A percentile compares a stretch with the other conserved stretches of the same genome.
These are phyloP conservation scores for Panellus pusillus DNA, from an alignment of 768 basidiomycete species.

Conservation along the genomic window DNA sequence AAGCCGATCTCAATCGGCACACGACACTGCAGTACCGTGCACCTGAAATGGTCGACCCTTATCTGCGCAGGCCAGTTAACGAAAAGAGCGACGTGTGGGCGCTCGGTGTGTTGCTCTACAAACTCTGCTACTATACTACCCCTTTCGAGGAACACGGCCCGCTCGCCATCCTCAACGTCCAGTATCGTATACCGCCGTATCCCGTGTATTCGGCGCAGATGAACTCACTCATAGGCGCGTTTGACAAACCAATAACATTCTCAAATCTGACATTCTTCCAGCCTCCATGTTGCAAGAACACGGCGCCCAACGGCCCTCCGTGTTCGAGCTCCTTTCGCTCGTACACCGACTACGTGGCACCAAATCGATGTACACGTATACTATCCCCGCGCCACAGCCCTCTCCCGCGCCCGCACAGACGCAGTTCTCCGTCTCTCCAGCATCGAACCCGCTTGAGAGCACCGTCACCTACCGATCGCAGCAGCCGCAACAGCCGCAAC, in stretches of 20 bases:
- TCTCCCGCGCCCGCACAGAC: slow-evolving; percentile 37
- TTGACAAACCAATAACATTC: neutral
- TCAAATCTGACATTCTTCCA: slow-evolving; percentile 31
- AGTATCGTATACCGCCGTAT: slow-evolving; percentile 89
- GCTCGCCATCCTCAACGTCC: slow-evolving; percentile 93
- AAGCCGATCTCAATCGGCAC: slow-evolving; percentile 89
- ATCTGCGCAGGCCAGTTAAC: slow-evolving; percentile 79
- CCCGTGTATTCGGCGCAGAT: slow-evolving; percentile 84
- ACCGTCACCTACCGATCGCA: slow-evolving; percentile 29
- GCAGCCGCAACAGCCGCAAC: no score
- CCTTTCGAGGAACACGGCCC: slow-evolving; percentile 99
- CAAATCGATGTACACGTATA: slow-evolving; percentile 75
- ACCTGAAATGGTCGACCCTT: slow-evolving; percentile 98
- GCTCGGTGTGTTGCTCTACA: slow-evolving; percentile 93
- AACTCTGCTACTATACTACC: slow-evolving; percentile 98
- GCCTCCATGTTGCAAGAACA: slow-evolving; percentile 93
- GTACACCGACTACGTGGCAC: slow-evolving; percentile 90
- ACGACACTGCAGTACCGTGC: slow-evolving; percentile 97
- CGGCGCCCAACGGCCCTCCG: slow-evolving; percentile 79
- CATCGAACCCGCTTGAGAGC: slow-evolving; percentile 31
- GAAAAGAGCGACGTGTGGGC: slow-evolving; percentile 99
- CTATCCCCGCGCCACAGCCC: slow-evolving; percentile 48
- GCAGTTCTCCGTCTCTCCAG: slow-evolving; percentile 27
- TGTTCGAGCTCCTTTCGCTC: slow-evolving; percentile 80
- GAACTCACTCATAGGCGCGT: slow-evolving; percentile 79